These are phyloP conservation scores for Stachybotrys chartarum DNA, from an alignment of 2,329 filamentous ascomycete species.

Conservation along the genomic window DNA sequence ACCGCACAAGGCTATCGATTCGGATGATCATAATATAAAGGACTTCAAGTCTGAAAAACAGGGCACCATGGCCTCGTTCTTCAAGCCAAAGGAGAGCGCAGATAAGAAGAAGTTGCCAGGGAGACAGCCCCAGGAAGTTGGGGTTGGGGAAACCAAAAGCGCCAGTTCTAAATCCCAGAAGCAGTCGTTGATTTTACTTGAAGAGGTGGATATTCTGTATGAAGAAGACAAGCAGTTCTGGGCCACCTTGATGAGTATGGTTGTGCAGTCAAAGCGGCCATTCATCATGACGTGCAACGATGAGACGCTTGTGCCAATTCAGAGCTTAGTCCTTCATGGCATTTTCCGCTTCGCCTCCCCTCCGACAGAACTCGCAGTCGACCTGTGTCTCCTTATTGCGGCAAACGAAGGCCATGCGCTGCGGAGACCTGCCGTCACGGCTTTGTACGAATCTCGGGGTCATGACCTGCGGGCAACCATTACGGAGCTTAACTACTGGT, in stretches of 20 bases:
- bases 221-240: slow-evolving; percentile 97
- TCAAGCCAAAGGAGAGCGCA: slow-evolving; percentile 48
- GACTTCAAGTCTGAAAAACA: slow-evolving; percentile 65
- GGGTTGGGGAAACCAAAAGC: slow-evolving; percentile 22
- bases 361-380: slow-evolving; percentile 60
- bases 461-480: slow-evolving; percentile 75
- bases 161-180: slow-evolving; percentile 56
- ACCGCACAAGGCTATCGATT: slow-evolving; percentile 18
- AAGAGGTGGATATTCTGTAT: slow-evolving; percentile 90
- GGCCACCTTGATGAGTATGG: slow-evolving; percentile 70
- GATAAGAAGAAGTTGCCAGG: slow-evolving; percentile 21
- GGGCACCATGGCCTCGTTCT: slow-evolving; percentile 74
- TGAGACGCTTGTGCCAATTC: slow-evolving; percentile 70
- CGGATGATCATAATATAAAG: slow-evolving; percentile 26
- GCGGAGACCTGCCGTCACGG: slow-evolving; percentile 55
- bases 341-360: slow-evolving; percentile 71
- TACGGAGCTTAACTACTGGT: slow-evolving; percentile 89
- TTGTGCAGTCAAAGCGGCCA: slow-evolving; percentile 78
- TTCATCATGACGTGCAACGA: slow-evolving; percentile 95
- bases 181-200: slow-evolving; percentile 87
- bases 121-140: slow-evolving; percentile 13
- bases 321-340: slow-evolving; percentile 71
- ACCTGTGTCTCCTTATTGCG: slow-evolving; percentile 75
- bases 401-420: slow-evolving; percentile 86
- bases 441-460: slow-evolving; percentile 62